Conservation (phyloP, 179 eudicot genomes). For the Heliamphora ciliata region DNA sequence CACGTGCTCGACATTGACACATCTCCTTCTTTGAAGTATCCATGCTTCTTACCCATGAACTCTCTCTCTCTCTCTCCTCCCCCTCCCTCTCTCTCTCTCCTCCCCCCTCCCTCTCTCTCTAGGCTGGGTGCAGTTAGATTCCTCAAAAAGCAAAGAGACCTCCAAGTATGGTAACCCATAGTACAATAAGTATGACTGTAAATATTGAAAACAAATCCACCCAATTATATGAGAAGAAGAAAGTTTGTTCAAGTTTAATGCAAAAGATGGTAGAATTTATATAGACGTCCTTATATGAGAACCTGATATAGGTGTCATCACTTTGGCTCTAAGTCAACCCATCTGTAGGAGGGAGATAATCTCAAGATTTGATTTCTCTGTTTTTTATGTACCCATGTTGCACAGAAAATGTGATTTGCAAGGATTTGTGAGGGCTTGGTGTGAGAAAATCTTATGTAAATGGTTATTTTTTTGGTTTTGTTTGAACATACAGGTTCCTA, state of each 20-base stretch:
- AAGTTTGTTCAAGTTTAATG: not conserved
- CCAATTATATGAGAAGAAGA: not conserved
- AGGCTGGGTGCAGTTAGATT: too few species aligned
- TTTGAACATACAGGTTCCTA: constrained; percentile 61
- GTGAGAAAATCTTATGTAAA: not conserved
- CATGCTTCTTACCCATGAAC: not conserved
- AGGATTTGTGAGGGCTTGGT: not conserved
- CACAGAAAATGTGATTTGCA: not conserved
- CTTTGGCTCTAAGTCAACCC: not conserved
- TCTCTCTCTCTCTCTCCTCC: not conserved
- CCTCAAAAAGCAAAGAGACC: not conserved
- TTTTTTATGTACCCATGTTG: not conserved
- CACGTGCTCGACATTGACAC: too few species aligned
- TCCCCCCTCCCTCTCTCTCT: too few species aligned
- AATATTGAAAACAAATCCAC: not conserved
- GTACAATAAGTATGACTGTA: not conserved
- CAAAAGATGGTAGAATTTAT: not conserved
- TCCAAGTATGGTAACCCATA: not conserved
- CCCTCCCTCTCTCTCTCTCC: too few species aligned
- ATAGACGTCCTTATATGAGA: not conserved
- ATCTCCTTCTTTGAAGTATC: too few species aligned
- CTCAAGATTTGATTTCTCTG: constrained; percentile 9
- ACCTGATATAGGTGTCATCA: not conserved
- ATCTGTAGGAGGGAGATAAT: not conserved
- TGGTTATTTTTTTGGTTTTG: not conserved